Percentiles rank a stretch among this genome's conserved stretches.
These are phyloP conservation scores for Syzygium aromaticum DNA, from an alignment of 345 rosid genomes.

Conservation along the genomic window DNA sequence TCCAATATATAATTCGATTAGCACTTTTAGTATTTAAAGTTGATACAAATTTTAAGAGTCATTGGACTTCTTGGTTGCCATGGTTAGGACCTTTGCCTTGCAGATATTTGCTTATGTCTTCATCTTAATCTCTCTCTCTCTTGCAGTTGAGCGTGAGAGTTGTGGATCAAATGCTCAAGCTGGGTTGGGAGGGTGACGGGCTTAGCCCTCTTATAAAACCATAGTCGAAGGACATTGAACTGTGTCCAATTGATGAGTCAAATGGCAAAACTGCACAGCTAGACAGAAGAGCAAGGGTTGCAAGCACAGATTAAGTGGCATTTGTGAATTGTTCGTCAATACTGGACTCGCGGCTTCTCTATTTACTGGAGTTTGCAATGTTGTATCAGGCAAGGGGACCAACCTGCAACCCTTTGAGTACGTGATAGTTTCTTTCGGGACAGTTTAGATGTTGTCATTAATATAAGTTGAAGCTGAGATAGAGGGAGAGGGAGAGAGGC, in stretches of 20 bases:
- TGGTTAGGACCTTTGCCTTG: neutral
- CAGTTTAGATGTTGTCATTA: neutral
- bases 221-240: neutral
- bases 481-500: neutral
- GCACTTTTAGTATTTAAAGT: neutral
- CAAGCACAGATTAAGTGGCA: neutral
- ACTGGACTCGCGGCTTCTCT: neutral
- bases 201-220: slow-evolving; percentile 49
- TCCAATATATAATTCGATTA: neutral
- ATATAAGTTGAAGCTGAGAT: neutral
- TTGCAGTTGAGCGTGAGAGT: slow-evolving; percentile 85
- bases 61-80: neutral
- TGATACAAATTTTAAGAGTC: neutral
- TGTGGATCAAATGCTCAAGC: slow-evolving; percentile 94
- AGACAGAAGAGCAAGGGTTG: neutral
- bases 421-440: neutral
- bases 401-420: neutral
- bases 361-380: neutral
- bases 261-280: neutral
- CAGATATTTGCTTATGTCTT: neutral
- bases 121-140: neutral
- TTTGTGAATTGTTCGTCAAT: neutral
- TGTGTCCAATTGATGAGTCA: neutral
- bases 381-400: neutral
- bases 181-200: slow-evolving; percentile 96